Base-by-base conservation (phyloP, 2,329 filamentous ascomycete genomes). In the Amphichorda felina region DNA sequence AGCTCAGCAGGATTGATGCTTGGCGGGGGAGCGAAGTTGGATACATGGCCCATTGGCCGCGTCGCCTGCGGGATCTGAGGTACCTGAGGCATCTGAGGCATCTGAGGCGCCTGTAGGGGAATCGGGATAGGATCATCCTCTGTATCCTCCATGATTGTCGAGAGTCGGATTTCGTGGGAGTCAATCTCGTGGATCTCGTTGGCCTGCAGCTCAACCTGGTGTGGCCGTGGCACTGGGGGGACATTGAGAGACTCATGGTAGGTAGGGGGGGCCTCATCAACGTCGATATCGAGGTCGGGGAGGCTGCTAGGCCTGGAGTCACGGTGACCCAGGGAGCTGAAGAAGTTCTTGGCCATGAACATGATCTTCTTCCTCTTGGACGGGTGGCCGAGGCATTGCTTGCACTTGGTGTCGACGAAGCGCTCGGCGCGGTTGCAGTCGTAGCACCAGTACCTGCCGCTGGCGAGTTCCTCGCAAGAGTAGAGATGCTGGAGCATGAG, bases 391-490 rank as follows among this genome's bases (percentile, higher is more conserved):
- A 65, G 48, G 43, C 66, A 72, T 27, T 60, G 58, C 37, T 61
- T 64, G 53, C 67, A 71, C 45, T 64, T 62, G 43, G 58, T 53
- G 42, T 73, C 67, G 51, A 64, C 63, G 49, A 72, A 70, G 26
- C 58, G 57, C 47, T 74, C 70, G 38, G 65, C 55, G 44, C 60
- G 62, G 47, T 57, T 63, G 45, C 70, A 71, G 26, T 72, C 63
- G 46, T 68, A 72, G 47, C 70, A 75, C 57, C 67, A 64, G 43
- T 73, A 74, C 54, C 73, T 65, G 38, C 67, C 66, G 4, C 58
- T 59, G 18, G 56, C 48, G 22, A 74, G 60, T 45, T 67, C 57
- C 21, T 58, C 54, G 46, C 69, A 72, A 27, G 50, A 51, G 39
- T 65, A 62, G 8, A 74, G 54, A 41, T 73, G 70, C 44, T 59